A percentile compares a stretch with the other conserved stretches of the same genome.
These are phyloP conservation scores for Cladosporium sp. DNA, from an alignment of 2,329 filamentous ascomycete genomes.

Conservation along the genomic window DNA sequence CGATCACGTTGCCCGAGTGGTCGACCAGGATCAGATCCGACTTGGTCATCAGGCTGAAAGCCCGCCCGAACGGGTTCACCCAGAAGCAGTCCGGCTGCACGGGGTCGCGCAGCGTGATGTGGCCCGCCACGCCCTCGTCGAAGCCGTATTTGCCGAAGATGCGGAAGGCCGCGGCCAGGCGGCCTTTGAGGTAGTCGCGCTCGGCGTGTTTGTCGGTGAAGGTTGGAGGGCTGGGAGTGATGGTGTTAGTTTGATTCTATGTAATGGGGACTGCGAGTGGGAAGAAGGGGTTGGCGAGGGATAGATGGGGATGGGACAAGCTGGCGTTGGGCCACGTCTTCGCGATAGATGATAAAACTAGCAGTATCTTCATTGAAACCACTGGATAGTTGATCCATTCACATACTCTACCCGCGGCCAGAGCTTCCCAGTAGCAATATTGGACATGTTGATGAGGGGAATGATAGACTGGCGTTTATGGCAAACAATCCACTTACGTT, in stretches of 20 bases:
- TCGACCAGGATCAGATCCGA: constrained; percentile 50
- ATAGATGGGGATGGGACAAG: too few relatives aligned
- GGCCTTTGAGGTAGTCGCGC: constrained; percentile 45
- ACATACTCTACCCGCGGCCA: not conserved
- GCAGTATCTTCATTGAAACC: too few relatives aligned
- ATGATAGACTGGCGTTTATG: not conserved
- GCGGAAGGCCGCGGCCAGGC: constrained; percentile 47
- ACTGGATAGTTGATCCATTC: not conserved
- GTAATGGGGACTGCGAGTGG: too few relatives aligned
- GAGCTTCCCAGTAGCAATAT: not conserved
- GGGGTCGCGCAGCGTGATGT: constrained; percentile 45
- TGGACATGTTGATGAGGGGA: not conserved
- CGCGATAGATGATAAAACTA: too few relatives aligned
- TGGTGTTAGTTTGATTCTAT: not conserved
- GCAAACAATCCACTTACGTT: constrained; percentile 19
- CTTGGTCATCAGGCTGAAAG: constrained; percentile 47
- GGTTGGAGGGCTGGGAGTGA: constrained; percentile 22
- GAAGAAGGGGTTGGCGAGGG: too few relatives aligned
- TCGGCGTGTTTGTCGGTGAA: constrained; percentile 42
- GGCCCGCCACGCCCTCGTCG: constrained; percentile 44
- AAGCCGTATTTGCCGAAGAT: constrained; percentile 46
- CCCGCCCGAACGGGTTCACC: constrained; percentile 45
- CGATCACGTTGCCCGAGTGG: constrained; percentile 45
- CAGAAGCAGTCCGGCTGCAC: constrained; percentile 37
- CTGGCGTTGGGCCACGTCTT: too few relatives aligned